Evolutionary conservation across 257 asterid species (phyloP), one percentile per base, ranked within the genome.

Genomic region (Cruciata laevipes): DNA sequence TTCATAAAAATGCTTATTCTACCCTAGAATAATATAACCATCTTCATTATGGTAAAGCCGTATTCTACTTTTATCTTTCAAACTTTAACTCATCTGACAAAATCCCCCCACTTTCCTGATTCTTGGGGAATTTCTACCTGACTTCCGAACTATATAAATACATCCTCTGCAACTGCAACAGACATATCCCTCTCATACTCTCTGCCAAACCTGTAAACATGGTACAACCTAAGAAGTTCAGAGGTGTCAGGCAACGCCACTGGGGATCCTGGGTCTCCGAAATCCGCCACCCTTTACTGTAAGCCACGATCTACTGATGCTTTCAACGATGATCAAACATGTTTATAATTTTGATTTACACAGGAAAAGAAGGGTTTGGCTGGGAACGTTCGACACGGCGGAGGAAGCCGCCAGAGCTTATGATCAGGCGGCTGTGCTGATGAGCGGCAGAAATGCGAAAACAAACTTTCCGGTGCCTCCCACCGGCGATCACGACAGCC

Each of bases 201-300:
- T 59, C 63, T 25, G 7, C 7, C 12, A 8, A 13, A 10, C 32
- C 30, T 63, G 24, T 0, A 64, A 42, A 12, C 31, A 85, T 90
- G 97, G 96, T 83, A 71, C 92, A 83, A 10, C 61, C 87, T 1
- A 90, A 76, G 80, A 91, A 91, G 75, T 91, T 70, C 66, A 81
- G 97, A 78, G 96, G 97, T 55, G 97, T 91, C 79, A 79, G 97
- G 71, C 97, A 91, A 60, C 95, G 97, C 67, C 95, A 91, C 64
- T 91, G 96, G 97, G 97, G 97, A 52, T 88, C 97, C 67, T 91
- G 97, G 97, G 97, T 91, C 66, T 91, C 97, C 44, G 97, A 91
- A 79, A 91, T 88, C 71, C 96, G 97, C 58, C 97, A 90, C 30
- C 97, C 97, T 7, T 68, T 88, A 47, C 81, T 90, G 97, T 90